phyloP scores from a whole-genome alignment of 345 rosid genomes.

The Arabis alpina region DNA sequence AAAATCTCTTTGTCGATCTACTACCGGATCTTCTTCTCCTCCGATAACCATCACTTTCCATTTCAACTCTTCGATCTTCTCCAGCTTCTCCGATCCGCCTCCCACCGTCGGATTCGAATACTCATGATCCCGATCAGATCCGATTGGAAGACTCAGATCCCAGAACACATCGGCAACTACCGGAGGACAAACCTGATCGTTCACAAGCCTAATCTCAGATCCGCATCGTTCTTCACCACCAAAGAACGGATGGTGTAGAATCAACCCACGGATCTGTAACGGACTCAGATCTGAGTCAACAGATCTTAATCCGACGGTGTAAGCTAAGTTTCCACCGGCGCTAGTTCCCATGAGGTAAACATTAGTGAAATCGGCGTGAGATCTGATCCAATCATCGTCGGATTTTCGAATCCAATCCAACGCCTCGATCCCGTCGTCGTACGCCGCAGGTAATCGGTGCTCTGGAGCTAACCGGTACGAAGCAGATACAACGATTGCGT shows the following conservation, averaged over 20 bases:
- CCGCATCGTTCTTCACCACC: conserved; percentile 53
- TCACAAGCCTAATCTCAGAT: conserved; percentile 50
- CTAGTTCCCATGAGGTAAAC: conserved; percentile 61
- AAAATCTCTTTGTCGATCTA: conserved; percentile 54
- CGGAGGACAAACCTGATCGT: conserved; percentile 42
- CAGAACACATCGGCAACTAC: conserved; percentile 51
- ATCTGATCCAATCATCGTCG: conserved; percentile 47
- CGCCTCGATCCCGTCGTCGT: conserved; percentile 61
- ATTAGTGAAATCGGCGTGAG: conserved; percentile 43
- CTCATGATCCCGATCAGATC: conserved; percentile 61
- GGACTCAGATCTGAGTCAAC: conserved; percentile 36
- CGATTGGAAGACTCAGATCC: conserved; percentile 59
- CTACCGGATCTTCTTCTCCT: conserved; percentile 52
- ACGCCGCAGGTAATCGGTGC: conserved; percentile 70
- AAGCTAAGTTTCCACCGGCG: conserved; percentile 67
- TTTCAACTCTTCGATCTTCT: conserved; percentile 34
- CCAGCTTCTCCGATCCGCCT: conserved; percentile 39
- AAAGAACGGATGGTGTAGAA: conserved; percentile 64
- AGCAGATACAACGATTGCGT: conserved; percentile 52
- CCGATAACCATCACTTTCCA: conserved; percentile 57
- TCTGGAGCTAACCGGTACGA: conserved; percentile 70
- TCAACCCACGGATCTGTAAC: conserved; percentile 64
- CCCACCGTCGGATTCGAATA: conserved; percentile 56
- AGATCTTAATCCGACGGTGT: conserved; percentile 52
- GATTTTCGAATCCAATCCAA: conserved; percentile 47